A percentile compares a stretch with the other conserved stretches of the same genome.
These are phyloP conservation scores for Epichloe sibirici DNA, from an alignment of 2,329 filamentous ascomycete genomes.

Conservation along the genomic window DNA sequence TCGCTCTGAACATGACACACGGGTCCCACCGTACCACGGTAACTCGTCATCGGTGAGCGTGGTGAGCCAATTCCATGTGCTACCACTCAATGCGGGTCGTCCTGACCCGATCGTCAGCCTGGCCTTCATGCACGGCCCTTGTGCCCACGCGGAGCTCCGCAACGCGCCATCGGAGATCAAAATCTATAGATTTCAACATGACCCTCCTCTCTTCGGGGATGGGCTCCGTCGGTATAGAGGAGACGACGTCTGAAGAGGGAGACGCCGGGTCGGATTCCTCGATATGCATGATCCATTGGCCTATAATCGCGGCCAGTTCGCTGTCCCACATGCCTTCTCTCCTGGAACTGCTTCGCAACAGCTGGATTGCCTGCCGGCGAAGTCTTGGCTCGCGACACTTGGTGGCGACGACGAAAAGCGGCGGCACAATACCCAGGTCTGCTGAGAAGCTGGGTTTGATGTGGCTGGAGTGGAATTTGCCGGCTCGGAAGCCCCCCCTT, in stretches of 20 bases:
- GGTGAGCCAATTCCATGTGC: neutral
- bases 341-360: slow-evolving; percentile 46
- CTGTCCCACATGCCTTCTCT: slow-evolving; percentile 62
- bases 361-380: slow-evolving; percentile 47
- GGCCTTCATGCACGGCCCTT: slow-evolving; percentile 33
- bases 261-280: slow-evolving; percentile 32
- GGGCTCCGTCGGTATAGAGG: slow-evolving; percentile 7
- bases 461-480: slow-evolving; percentile 33
- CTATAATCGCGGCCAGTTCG: slow-evolving; percentile 42
- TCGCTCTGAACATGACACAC: neutral
- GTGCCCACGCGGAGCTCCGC: slow-evolving; percentile 43
- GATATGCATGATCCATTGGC: slow-evolving; percentile 40
- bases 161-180: slow-evolving; percentile 39
- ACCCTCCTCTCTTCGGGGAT: slow-evolving; percentile 43
- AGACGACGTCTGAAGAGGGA: too few relatives aligned
- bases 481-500: slow-evolving; percentile 27
- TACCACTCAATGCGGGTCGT: slow-evolving; percentile 37
- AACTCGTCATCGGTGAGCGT: neutral
- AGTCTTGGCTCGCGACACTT: slow-evolving; percentile 48
- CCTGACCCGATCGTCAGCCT: slow-evolving; percentile 34
- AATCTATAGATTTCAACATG: slow-evolving; percentile 44
- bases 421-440: slow-evolving; percentile 51
- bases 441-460: slow-evolving; percentile 52
- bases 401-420: slow-evolving; percentile 53
- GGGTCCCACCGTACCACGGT: neutral